A percentile compares a stretch with the other conserved stretches of the same genome.
phyloP scores from a whole-genome alignment of 371 early-diverging fungal genomes.

The Entomophthora muscae region DNA sequence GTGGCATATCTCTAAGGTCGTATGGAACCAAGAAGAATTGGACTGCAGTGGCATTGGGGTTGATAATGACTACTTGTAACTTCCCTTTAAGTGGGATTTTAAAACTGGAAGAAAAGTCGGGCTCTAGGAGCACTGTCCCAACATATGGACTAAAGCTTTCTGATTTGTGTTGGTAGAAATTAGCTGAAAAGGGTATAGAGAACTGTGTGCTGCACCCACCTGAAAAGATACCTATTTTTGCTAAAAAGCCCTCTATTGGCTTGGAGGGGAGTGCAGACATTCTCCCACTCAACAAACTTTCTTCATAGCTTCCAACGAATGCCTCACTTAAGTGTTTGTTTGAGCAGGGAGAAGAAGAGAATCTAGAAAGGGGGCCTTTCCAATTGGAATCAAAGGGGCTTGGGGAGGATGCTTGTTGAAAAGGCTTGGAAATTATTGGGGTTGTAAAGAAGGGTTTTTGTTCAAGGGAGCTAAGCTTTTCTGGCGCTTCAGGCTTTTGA shows the following conservation, averaged over 20 bases:
- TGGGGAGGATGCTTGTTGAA: background rate
- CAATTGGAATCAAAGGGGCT: background rate
- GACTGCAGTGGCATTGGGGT: conserved; percentile 56
- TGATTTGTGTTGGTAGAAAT: conserved; percentile 43
- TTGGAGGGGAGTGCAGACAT: conserved; percentile 64
- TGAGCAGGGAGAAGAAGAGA: background rate
- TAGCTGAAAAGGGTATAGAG: conserved; percentile 43
- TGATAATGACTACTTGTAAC: conserved; percentile 66
- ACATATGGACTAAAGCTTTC: conserved; percentile 40
- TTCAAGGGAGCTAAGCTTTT: background rate
- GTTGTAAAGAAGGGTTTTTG: background rate
- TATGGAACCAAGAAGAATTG: conserved; percentile 69
- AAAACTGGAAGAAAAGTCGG: conserved; percentile 22
- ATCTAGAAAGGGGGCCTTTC: background rate
- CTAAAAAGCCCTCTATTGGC: conserved; percentile 42
- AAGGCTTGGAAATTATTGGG: background rate
- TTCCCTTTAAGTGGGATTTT: conserved; percentile 61
- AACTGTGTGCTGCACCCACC: conserved; percentile 45
- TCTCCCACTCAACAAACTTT: conserved; percentile 58
- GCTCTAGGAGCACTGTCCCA: conserved; percentile 36
- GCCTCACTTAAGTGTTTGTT: background rate
- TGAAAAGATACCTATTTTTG: conserved; percentile 48
- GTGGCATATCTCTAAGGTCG: conserved; percentile 61
- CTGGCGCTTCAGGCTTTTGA: background rate
- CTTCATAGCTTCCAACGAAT: conserved; percentile 14